Percentiles rank a stretch among this genome's conserved stretches.
Conservation (phyloP, 148 eudicot genomes). For the Vaccinium macrocarpon region DNA sequence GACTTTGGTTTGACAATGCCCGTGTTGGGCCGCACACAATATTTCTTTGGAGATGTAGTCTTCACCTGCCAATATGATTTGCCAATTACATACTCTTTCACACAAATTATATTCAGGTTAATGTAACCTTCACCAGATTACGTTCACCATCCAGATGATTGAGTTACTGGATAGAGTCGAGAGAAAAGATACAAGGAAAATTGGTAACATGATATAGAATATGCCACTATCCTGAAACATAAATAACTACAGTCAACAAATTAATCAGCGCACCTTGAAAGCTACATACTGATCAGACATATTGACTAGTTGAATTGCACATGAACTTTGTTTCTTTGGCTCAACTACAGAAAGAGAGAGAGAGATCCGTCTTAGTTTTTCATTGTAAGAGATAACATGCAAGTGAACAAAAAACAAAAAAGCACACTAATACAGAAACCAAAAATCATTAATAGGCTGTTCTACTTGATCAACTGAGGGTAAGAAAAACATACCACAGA, state of each 20-base stretch:
- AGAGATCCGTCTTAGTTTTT: not conserved
- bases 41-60: slow-evolving; percentile 69
- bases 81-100: slow-evolving; percentile 12
- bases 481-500: slow-evolving; percentile 11
- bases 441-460: not conserved
- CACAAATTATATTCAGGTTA: not conserved
- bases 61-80: slow-evolving; percentile 52
- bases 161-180: not conserved
- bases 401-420: not conserved
- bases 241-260: not conserved
- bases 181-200: not conserved
- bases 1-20: slow-evolving; percentile 55
- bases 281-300: slow-evolving; percentile 54
- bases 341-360: slow-evolving; percentile 46
- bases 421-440: not conserved
- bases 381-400: not conserved
- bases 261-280: slow-evolving; percentile 51
- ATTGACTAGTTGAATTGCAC: slow-evolving; percentile 58
- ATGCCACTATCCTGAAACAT: not conserved
- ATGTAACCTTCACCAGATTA: not conserved
- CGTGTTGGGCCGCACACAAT: slow-evolving; percentile 60
- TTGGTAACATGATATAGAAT: not conserved
- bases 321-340: slow-evolving; percentile 68
- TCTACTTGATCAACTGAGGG: not conserved
- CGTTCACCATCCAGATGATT: not conserved